These are phyloP conservation scores for Sarocladium kiliense DNA, from an alignment of 2,329 filamentous ascomycete genomes.

Conservation along the genomic window DNA sequence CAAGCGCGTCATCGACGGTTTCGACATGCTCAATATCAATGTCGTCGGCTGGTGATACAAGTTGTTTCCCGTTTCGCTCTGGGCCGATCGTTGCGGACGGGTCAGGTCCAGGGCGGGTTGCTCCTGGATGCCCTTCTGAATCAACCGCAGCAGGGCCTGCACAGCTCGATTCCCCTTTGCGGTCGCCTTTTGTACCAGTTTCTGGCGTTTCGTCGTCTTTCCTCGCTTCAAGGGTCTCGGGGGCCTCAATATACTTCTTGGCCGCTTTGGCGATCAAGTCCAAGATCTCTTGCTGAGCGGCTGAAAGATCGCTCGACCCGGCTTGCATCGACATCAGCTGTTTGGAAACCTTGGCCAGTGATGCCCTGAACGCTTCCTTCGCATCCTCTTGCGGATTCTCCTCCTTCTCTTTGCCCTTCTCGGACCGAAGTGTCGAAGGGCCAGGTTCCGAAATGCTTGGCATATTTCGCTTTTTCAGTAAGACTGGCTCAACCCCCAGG, in stretches of 20 bases:
- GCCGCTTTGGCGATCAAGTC: conserved; percentile 47
- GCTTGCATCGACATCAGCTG: conserved; percentile 37
- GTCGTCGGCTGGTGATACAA: conserved; percentile 36
- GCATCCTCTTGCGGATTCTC: conserved; percentile 17
- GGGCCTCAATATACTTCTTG: conserved; percentile 39
- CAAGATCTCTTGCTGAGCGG: conserved; percentile 40
- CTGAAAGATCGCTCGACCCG: conserved; percentile 27
- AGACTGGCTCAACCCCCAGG: conserved; percentile 39
- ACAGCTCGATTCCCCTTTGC: neutral
- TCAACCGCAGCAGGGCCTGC: too few relatives aligned
- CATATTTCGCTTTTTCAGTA: conserved; percentile 7
- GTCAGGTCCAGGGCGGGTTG: too few relatives aligned
- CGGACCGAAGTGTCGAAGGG: neutral
- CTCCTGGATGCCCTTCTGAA: too few relatives aligned
- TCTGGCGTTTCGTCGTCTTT: neutral
- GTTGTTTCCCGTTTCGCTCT: neutral
- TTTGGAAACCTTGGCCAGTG: conserved; percentile 24
- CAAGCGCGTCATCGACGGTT: conserved; percentile 19
- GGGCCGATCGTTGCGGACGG: neutral
- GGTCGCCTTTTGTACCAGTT: neutral
- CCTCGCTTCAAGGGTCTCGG: neutral
- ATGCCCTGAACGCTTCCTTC: neutral
- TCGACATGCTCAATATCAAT: conserved; percentile 41
- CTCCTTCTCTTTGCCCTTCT: conserved; percentile 12
- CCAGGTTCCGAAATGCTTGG: conserved; percentile 21